Base-by-base conservation (phyloP, 2,329 filamentous ascomycete species). In the Albifimbria verrucaria region DNA sequence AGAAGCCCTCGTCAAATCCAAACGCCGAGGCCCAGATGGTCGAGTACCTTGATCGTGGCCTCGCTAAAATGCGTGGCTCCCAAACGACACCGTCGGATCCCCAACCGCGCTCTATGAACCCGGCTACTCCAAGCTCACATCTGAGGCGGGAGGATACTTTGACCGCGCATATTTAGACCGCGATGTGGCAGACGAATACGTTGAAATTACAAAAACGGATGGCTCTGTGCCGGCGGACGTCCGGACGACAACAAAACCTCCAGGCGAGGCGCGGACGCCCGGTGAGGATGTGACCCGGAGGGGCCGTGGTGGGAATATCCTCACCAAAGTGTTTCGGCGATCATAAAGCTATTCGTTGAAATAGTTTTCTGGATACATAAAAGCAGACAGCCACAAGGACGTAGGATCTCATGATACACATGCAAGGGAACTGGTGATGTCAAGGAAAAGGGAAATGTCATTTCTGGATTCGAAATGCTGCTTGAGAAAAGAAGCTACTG, bases 11-110 rank as follows among this genome's bases (percentile, higher is more conserved):
- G 24, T 70, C 73, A 39, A 72, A 74, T 42, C 74, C 75, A 57
- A 72, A 74, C 25, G 64, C 72, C 17, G 77, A 76, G 57, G 75
- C 74, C 7, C 72, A 75, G 41, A 72, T 79, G 63, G 71, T 80
- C n/a, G 70, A 72, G 50, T 75, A 77, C 55, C 72, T 82, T 26
- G 73, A 77, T 52, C 69, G 73, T 48, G 75, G 75, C 7, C 64
- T 78, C 21, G 66, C 65, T n/a, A 75, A 76, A 61, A 72, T 79
- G 59, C 71, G 74, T 45, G 67, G 58, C 47, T 50, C 57, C 11
- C 58, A 62, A 18, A 44, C 58, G 25, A 36, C 56, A 18, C 44
- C 55, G 32, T 49, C 60, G 20, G 25, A 20, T n/a, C 26, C 5
- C 54, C 59, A 25, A 45, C 59, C 17, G 46, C 52, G 21, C 52